Percentiles rank a stretch among this genome's conserved stretches.
Evolutionary conservation across 257 asterid genomes (phyloP).

Genomic region (Haberlea rhodopensis): DNA sequence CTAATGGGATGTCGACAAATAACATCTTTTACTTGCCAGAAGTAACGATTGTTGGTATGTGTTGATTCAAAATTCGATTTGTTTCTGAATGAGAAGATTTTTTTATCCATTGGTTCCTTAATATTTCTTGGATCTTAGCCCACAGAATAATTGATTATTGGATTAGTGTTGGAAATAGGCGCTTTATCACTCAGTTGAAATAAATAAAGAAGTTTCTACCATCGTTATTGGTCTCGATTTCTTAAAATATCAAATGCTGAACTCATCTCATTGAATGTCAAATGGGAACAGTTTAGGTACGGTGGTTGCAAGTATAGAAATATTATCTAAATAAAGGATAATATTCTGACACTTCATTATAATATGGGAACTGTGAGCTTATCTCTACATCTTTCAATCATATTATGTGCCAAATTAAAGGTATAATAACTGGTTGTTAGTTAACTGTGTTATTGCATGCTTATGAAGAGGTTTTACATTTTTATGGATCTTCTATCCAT

Average conservation of each 20-base stretch:
- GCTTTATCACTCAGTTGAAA: neutral
- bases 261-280: neutral
- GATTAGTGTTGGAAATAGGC: neutral
- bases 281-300: neutral
- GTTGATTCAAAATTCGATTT: neutral
- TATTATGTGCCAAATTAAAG: neutral
- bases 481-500: neutral
- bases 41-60: neutral
- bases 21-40: neutral
- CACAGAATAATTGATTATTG: neutral
- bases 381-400: too few relatives aligned
- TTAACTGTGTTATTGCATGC: neutral
- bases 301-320: neutral
- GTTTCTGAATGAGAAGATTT: slow-evolving; percentile 3
- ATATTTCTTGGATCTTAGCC: neutral
- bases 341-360: neutral
- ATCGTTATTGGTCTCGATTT: neutral
- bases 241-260: neutral
- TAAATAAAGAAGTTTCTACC: neutral
- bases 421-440: neutral
- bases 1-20: neutral
- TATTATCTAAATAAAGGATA: neutral
- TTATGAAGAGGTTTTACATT: too few relatives aligned
- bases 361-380: too few relatives aligned
- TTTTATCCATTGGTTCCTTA: neutral